Evolutionary conservation across 2,329 filamentous ascomycete species (phyloP), one percentile per base, ranked within the genome.

Genomic region (Clonostachys rhizophaga): DNA sequence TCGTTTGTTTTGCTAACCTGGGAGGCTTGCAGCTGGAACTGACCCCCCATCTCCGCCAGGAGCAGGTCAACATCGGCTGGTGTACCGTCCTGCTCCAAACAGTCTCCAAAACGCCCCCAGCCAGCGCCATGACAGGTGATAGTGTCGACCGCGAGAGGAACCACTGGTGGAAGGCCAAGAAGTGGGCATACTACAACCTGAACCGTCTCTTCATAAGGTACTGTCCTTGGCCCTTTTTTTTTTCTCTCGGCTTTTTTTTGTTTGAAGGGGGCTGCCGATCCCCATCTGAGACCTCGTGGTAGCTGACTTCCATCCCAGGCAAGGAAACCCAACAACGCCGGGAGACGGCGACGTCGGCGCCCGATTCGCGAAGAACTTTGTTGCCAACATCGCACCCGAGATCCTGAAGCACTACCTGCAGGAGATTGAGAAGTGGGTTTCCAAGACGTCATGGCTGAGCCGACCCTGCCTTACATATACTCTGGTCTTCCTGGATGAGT

Each of bases 161-260:
- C 64, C 91, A 96, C 67, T 99, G 94, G 92, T 99, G 92, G 92
- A 99, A 97, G 75, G 89, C 91, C 53, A 97, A 97, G 84, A 99
- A 99, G 70, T 97, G 94, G 94, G 88, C 92, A 13, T 99, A 96
- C 68, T 95, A 94, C 61, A 97, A 97, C 68, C 71, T 99, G 57
- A 99, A 99, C 72, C 83, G 94, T 52, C 81, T 99, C 16, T 99
- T 94, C 62, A 91, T 97, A 56, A 82, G 90, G 88, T 92, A 71
- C 51, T 77, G 52, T 24, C 24, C 11, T 16, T 12, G 24, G 10
- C n/a, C n/a, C 5, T 8, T 4, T 12, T 16, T n/a, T 45, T 37
- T 12, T 34, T n/a, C n/a, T n/a, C 10, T 39, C 36, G 36, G 14
- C 36, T 18, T 18, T 39, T 39, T 39, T 8, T 39, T 18, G 3